Evolutionary conservation across 2,329 filamentous ascomycete species (phyloP), one percentile per base, ranked within the genome.

Genomic region (Aspergillus aculeatinus): DNA sequence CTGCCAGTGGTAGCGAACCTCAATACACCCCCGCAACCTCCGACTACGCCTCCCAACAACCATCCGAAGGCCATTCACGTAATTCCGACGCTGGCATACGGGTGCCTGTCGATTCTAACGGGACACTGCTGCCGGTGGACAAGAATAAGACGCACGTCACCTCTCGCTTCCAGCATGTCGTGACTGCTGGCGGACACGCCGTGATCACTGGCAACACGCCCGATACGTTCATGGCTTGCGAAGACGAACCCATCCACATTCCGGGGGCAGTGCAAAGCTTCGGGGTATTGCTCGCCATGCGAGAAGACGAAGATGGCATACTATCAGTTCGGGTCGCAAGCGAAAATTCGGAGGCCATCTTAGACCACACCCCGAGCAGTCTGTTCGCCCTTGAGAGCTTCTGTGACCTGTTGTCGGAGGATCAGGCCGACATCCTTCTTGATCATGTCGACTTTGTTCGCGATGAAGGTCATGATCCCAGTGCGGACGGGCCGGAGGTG

Each of bases 161-260:
- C 1, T 82, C 87, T 25, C 87, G 92, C 2, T 96, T 96, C 76
- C 89, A 88, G 66, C 91, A 96, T 70, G 81, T 90, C 4, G 79
- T 89, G 27, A 92, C 90, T 0, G 86, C 90, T 2, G 89, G 87
- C 16, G 92, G 92, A 0, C 91, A 96, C 76, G 87, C 89, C 27
- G 85, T 96, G 31, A 90, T 96, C 57, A 95, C 91, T 0, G 92
- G 92, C 5, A 83, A 89, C 58, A 87, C 91, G 56, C 88, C 87
- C 2, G 83, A 86, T 2, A 85, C 83, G 0, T 77, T 95, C 49
- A 90, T 96, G 71, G 84, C 87, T 55, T 96, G 92, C 70, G 92
- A 96, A 74, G 92, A 96, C 69, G 92, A 96, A 69, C 92, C 92
- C 0, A 96, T 96, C 27, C 91, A 94, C 65, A 89, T 92, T 1